A percentile compares a stretch with the other conserved stretches of the same genome.
phyloP scores from a whole-genome alignment of 495 filamentous ascomycete genomes.

The Annulohypoxylon stygium region DNA sequence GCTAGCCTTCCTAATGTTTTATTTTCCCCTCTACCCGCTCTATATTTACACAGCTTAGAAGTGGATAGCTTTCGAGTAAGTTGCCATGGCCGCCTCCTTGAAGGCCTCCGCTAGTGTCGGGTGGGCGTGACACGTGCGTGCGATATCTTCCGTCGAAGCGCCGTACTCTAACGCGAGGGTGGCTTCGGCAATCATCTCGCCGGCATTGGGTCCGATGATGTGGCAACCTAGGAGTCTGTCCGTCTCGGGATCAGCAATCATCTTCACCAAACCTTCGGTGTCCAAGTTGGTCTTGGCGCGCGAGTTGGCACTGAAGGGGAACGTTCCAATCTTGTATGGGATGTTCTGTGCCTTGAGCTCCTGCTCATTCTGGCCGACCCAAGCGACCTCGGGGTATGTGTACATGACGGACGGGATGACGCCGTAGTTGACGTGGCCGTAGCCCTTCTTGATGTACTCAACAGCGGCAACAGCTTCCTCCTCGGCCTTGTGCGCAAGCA shows the following conservation, averaged over 20 bases:
- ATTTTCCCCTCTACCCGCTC: constrained; percentile 32
- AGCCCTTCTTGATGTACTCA: constrained; percentile 96
- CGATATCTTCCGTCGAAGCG: constrained; percentile 94
- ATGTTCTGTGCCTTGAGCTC: constrained; percentile 90
- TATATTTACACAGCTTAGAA: constrained; percentile 71
- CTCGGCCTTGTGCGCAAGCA: constrained; percentile 99
- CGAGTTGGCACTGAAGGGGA: constrained; percentile 98
- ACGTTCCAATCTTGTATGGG: constrained; percentile 90
- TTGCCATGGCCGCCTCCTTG: constrained; percentile 99
- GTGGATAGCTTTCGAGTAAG: constrained; percentile 96
- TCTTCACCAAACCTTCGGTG: constrained; percentile 96
- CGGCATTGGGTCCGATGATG: constrained; percentile 95
- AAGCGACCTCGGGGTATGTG: constrained; percentile 97
- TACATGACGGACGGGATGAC: constrained; percentile 99
- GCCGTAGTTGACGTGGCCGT: constrained; percentile 98
- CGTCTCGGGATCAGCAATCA: constrained; percentile 95
- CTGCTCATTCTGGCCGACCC: constrained; percentile 98
- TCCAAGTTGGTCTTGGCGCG: constrained; percentile 99
- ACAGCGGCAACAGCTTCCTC: constrained; percentile 95
- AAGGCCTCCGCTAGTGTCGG: constrained; percentile 97
- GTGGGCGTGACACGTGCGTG: constrained; percentile 95
- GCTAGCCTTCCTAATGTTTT: constrained; percentile 41
- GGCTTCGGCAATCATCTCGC: constrained; percentile 99
- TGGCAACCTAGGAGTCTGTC: constrained; percentile 95
- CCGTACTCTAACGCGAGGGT: constrained; percentile 97